Base-by-base conservation (phyloP, 129 eudicot species). In the Chrysanthemum lavandulifolium region DNA sequence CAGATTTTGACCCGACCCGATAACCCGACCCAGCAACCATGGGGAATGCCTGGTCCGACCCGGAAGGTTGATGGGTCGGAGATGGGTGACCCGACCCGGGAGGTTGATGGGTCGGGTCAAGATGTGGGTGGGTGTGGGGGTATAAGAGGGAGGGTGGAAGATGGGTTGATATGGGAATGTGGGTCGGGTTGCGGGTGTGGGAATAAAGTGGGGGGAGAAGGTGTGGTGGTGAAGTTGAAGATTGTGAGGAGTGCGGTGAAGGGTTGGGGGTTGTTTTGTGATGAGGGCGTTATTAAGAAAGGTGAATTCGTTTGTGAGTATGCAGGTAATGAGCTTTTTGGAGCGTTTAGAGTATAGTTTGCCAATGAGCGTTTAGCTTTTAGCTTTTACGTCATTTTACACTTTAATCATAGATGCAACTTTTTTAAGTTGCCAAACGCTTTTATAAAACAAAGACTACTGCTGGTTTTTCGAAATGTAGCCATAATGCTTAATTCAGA, bases 181-280 rank as follows among this genome's bases (percentile, higher is more conserved):
- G 99, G 99, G 47, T 86, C 91, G 73, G 77, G 84, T 53, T 90
- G 94, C 47, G 8, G 10, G 65, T 90, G 96, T 33, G 91, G 84
- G 76, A 88, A 84, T 52, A 78, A 96, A 68, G 81, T 64, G 79
- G 76, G 80, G 43, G 91, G 80, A 81, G 70, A 77, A 29, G 97
- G 99, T 11, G 70, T 90, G 2, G 27, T 71, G 56, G 81, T 83
- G 0, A 58, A 58, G 76, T 53, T 90, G 76, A 91, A 86, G 89
- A 72, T 95, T 23, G 94, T 88, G 50, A 82, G 81, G 61, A 82
- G 82, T 78, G 18, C 2, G 71, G 69, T 6, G 36, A 95, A 90
- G 58, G 96, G 97, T 15, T 95, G 99, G 99, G 86, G 96, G 3
- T 84, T 95, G 82, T 73, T 45, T 76, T 90, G 96, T 47, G 91